Conservation (phyloP, 495 filamentous ascomycete species). For the Bathelium albidoporum region DNA sequence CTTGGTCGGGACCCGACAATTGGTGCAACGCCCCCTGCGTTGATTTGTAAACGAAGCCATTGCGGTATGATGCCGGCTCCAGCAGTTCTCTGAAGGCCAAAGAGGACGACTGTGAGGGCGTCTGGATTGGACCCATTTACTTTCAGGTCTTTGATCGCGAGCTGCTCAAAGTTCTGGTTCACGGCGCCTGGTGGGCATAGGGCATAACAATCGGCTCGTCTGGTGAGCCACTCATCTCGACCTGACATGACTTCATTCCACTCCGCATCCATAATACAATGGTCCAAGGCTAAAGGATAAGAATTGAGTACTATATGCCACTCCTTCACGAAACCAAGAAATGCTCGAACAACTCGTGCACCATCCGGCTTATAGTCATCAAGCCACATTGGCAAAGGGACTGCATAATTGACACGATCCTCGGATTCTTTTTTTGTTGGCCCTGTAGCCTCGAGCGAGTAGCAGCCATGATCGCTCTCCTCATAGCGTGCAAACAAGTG, state of each 20-base stretch:
- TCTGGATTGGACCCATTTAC: background rate
- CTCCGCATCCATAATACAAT: conserved; percentile 9
- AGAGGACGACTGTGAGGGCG: background rate
- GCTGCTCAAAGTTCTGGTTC: background rate
- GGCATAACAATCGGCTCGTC: background rate
- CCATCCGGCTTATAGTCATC: conserved; percentile 9
- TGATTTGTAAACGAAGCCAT: background rate
- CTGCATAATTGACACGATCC: conserved; percentile 5
- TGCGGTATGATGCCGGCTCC: background rate
- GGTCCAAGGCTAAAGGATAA: conserved; percentile 2
- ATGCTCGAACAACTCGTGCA: background rate
- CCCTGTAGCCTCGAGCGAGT: background rate
- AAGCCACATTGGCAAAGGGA: conserved; percentile 10
- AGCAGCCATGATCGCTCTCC: background rate
- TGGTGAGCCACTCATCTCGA: background rate
- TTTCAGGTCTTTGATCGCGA: background rate
- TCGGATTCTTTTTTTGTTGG: background rate
- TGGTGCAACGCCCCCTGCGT: background rate
- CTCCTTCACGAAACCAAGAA: conserved; percentile 12
- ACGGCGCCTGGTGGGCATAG: no score
- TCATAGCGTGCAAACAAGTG: conserved; percentile 9
- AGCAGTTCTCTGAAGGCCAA: background rate
- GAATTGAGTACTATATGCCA: conserved; percentile 15
- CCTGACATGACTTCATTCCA: conserved; percentile 8
- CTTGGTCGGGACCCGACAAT: background rate